phyloP scores from a whole-genome alignment of 495 filamentous ascomycete genomes.

The Aspergillus coremiiformis region DNA sequence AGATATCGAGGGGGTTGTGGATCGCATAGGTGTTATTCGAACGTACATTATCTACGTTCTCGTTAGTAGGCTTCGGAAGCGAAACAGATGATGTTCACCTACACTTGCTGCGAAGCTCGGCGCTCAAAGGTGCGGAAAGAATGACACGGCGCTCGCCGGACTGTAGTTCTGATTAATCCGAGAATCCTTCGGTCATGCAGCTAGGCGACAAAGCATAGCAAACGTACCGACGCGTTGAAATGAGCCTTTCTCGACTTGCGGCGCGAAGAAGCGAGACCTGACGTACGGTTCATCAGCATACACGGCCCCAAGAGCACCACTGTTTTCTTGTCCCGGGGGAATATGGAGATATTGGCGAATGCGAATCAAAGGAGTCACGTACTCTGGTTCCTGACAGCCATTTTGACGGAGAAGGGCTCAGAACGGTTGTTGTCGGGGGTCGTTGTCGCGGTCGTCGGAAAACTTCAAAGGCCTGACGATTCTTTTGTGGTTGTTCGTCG shows the following conservation, averaged over 20 bases:
- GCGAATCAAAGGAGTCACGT: slow-evolving; percentile 1
- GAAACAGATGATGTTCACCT: too few species aligned
- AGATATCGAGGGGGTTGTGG: neutral
- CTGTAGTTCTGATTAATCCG: neutral
- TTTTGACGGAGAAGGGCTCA: slow-evolving; percentile 10
- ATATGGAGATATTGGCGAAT: neutral
- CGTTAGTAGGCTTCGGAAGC: neutral
- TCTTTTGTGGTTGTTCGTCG: slow-evolving; percentile 8
- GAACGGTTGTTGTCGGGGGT: slow-evolving; percentile 10
- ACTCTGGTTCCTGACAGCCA: slow-evolving; percentile 9
- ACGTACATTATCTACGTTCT: slow-evolving; percentile 59
- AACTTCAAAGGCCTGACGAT: neutral
- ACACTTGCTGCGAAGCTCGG: slow-evolving; percentile 93
- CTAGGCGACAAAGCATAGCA: too few species aligned
- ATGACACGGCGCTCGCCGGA: slow-evolving; percentile 75
- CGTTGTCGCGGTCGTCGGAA: slow-evolving; percentile 6
- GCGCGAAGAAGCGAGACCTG: slow-evolving; percentile 73
- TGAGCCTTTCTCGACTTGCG: slow-evolving; percentile 97
- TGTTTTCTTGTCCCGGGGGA: neutral
- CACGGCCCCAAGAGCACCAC: neutral
- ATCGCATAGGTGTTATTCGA: slow-evolving; percentile 7
- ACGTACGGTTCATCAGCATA: slow-evolving; percentile 19
- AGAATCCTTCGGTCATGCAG: too few species aligned
- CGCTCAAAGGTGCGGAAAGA: slow-evolving; percentile 90
- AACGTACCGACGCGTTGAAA: slow-evolving; percentile 67